A percentile compares a stretch with the other conserved stretches of the same genome.
Evolutionary conservation across 1,139 yeast genomes (phyloP).

Genomic region (Debaryomyces udenii): DNA sequence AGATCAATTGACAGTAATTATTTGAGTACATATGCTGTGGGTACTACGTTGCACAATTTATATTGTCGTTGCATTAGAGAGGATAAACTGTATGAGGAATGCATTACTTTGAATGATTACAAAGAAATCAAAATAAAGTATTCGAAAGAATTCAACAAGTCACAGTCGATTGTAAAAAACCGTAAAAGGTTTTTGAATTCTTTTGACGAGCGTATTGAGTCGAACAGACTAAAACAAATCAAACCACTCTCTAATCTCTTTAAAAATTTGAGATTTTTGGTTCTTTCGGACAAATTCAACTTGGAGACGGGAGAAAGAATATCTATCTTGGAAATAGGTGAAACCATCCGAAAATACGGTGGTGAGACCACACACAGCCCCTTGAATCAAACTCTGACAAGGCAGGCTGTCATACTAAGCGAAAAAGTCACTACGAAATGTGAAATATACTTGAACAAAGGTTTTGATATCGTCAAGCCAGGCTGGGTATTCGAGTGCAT

Average conservation of each 20-base stretch:
- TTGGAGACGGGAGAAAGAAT: constrained; percentile 29
- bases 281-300: constrained; percentile 46
- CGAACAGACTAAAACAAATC: constrained; percentile 12
- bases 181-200: constrained; percentile 16
- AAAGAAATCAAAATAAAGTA: constrained; percentile 34
- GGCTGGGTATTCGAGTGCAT: constrained; percentile 76
- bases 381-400: constrained; percentile 18
- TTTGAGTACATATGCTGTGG: constrained; percentile 58
- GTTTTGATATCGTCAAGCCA: constrained; percentile 66
- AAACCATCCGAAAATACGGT: constrained; percentile 50
- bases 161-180: constrained; percentile 32
- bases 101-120: constrained; percentile 63
- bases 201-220: constrained; percentile 16
- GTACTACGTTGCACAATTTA: constrained; percentile 74
- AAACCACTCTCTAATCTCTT: constrained; percentile 28
- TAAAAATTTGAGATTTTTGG: constrained; percentile 29
- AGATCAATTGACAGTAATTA: constrained; percentile 63
- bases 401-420: constrained; percentile 44
- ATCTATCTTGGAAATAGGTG: constrained; percentile 36
- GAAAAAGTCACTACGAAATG: constrained; percentile 54
- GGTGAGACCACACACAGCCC: constrained; percentile 40
- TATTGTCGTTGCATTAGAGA: constrained; percentile 68
- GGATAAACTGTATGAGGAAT: constrained; percentile 63
- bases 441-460: constrained; percentile 42
- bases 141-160: constrained; percentile 26